Base-by-base conservation (phyloP, 2,329 filamentous ascomycete genomes). In the Leptosphaerulina australis region DNA sequence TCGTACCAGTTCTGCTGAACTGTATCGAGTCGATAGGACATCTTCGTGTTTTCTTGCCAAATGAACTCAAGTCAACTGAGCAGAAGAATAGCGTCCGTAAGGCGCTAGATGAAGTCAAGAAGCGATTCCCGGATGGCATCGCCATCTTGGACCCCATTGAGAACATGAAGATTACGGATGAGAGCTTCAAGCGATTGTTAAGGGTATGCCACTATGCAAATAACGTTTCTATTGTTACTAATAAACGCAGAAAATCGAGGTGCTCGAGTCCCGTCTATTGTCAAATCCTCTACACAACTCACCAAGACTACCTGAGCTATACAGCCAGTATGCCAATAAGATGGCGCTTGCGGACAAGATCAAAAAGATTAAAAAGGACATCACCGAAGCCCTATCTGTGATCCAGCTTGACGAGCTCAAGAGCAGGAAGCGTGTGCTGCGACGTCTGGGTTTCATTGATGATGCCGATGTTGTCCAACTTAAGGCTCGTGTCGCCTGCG, bases 331-430 rank as follows among this genome's bases (percentile, higher is more conserved):
- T 70, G 84, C 86, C 14, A 80, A 80, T 55, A 99, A 99, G 80
- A 83, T 94, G 18, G 83, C 84, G 40, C 73, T 95, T 10, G 79
- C 78, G 12, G 86, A 88, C 9, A 85, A 91, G 75, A 93, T 97
- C 76, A 97, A 95, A 77, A 83, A 83, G 15, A 86, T 88, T 64
- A 96, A 95, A 78, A 95, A 91, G 76, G 83, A 90, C 51, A 97
- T 99, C 55, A 79, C 83, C 17, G 87, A 88, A 59, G 92, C 91
- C 0, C 84, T 95, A 70, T 91, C 88, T 53, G 88, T 97, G 50
- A 87, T 94, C 50, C 93, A 99, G 73, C 82, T 97, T 56, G 94
- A 99, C 64, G 94, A 99, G 74, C 83, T 99, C 54, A 97, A 97
- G 78, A 91, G 90, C 57, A 88, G 94, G 55, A 99, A 97, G 79